Base-by-base conservation (phyloP, 768 basidiomycete genomes). In the Xerocomellus amylosporus region DNA sequence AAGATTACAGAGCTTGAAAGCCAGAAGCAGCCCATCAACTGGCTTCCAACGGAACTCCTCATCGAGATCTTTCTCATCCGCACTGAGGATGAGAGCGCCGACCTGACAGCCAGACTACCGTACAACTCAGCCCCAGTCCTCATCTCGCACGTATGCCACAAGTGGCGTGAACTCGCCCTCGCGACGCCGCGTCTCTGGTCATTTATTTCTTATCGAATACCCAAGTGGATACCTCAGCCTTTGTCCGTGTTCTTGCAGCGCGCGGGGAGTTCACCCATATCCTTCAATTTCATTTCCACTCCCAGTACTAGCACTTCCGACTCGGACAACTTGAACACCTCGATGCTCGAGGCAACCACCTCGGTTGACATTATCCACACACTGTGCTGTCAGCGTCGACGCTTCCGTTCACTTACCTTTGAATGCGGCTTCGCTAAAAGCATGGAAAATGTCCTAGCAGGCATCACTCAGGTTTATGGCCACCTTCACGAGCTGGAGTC, bases 31-130 rank as follows among this genome's bases (percentile, higher is more conserved):
- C 80, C 81, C 15, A 72, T 81, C 51, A 75, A 79, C 56, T 79
- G 77, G 75, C 74, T 82, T 43, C 81, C 81, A 14, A 54, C 71
- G 36, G 81, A 83, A 57, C 64, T 82, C 19, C 73, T 83, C 39
- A 58, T 71, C 37, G 70, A 75, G 8, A 72, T 81, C 48, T 83
- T 82, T 55, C 53, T 71, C 49, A 58, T 71, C 26, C 61, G 63
- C 36, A 46, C 58, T 34, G 59, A 63, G 54, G 66, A 71, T 37
- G 60, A 67, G 48, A 59, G 58, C 51, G 33, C 58, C 24, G 71
- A 69, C 42, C 42, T 62, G 22, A 24, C 50, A 22, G 52, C 61
- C 45, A 66, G 64, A 46, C 56, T 69, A 37, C 48, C 64, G 28
- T 70, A 58, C 53, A 71, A 71, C 55, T 59, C 66, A 36, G 66